Conservation (phyloP, 140 eudicot genomes). For the Eryngium alpinum region DNA sequence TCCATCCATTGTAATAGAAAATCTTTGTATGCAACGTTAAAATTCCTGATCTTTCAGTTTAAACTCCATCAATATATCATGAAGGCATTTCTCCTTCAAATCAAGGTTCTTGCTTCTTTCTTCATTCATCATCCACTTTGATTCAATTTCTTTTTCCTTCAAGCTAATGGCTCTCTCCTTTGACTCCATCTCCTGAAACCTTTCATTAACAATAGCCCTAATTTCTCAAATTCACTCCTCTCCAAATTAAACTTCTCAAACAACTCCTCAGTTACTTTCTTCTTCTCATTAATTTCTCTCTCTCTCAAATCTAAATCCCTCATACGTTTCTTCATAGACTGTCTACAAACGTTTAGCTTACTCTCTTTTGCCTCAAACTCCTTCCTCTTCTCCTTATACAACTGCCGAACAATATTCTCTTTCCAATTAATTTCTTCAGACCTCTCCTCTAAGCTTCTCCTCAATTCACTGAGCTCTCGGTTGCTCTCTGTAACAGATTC, state of each 20-base stretch:
- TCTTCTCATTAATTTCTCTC: not conserved
- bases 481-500: not conserved
- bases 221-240: not conserved
- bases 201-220: not conserved
- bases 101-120: conserved; percentile 27
- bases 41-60: not conserved
- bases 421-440: not conserved
- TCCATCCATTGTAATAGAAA: conserved; percentile 17
- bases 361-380: not conserved
- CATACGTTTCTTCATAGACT: not conserved
- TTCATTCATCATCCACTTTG: conserved; percentile 4
- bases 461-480: not conserved
- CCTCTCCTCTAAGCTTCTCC: not conserved
- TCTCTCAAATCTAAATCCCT: not conserved
- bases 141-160: not conserved
- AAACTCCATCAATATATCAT: not conserved
- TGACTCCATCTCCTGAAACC: conserved; percentile 3
- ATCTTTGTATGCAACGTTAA: not conserved
- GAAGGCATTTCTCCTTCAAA: conserved; percentile 21
- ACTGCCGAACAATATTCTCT: not conserved
- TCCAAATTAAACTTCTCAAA: not conserved
- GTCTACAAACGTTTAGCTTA: not conserved
- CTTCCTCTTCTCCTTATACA: not conserved
- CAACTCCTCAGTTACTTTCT: not conserved
- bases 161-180: conserved; percentile 12